A percentile compares a stretch with the other conserved stretches of the same genome.
Evolutionary conservation across 2,329 filamentous ascomycete genomes (phyloP).

Genomic region (Aspergillus intermedius): DNA sequence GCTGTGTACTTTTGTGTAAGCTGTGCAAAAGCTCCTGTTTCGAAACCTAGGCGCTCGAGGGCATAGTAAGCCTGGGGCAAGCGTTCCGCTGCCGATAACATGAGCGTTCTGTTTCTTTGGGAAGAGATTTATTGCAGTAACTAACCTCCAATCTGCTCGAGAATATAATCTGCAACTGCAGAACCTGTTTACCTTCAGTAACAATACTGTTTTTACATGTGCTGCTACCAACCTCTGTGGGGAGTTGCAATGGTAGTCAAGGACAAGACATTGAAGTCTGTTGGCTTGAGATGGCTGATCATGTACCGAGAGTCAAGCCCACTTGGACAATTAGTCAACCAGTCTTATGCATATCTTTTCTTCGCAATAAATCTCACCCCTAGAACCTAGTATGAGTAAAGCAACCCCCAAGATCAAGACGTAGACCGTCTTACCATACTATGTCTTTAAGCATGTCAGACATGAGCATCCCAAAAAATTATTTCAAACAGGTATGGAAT

Average conservation of each 20-base stretch:
- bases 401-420: not conserved
- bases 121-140: conserved; percentile 1
- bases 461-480: not conserved
- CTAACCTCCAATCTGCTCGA: conserved; percentile 51
- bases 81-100: conserved; percentile 44
- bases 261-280: conserved; percentile 68
- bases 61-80: conserved; percentile 51
- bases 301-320: conserved; percentile 60
- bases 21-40: conserved; percentile 57
- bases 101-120: not conserved
- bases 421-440: conserved; percentile 38
- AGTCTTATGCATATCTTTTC: not conserved
- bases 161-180: conserved; percentile 56
- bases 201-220: not conserved
- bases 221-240: conserved; percentile 42
- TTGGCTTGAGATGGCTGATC: conserved; percentile 53
- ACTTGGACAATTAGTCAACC: conserved; percentile 27
- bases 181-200: conserved; percentile 38
- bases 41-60: conserved; percentile 49
- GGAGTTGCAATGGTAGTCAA: conserved; percentile 59
- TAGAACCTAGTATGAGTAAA: conserved; percentile 10
- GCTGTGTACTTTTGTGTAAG: conserved; percentile 54
- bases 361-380: conserved; percentile 24
- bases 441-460: conserved; percentile 27
- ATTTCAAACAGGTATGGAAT: not conserved